Base-by-base conservation (phyloP, 2,329 filamentous ascomycete genomes). In the Spiromastix sp. region DNA sequence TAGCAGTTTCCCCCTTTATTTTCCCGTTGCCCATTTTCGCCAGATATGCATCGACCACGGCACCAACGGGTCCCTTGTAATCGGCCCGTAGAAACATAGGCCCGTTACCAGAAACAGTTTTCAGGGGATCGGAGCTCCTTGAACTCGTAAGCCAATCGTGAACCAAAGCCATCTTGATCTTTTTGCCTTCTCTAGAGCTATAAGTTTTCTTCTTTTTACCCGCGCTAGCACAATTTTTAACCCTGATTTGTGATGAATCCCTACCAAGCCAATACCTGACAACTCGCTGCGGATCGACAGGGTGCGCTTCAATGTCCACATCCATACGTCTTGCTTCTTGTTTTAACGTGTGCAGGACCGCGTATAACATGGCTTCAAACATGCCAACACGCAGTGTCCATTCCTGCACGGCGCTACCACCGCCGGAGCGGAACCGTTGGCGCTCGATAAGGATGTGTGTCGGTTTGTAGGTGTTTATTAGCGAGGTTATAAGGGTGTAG, bases 331-430 rank as follows among this genome's bases (percentile, higher is more conserved):
- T 38, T 1, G 60, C 60, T 32, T 69, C 55, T 12, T 60, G 54
- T 30, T 59, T 58, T 31, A 84, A 50, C 0, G 77, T 72, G 33
- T 70, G 65, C 24, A 89, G 56, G 9, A 77, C 68, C 6, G 80
- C 79, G 64, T 86, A 81, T 0, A 93, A 59, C 77, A 91, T 91
- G 3, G 77, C 75, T 55, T 93, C 85, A 15, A 93, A 70, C 48
- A 81, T 79, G 45, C 89, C 89, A 6, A 93, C 84, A 1, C 83
- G 68, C 26, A 91, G 54, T 3, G 84, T 89, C 85, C 85, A 93
- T 57, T 93, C 83, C 40, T 78, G 73, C 2, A 93, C 76, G 0
- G 76, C 71, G 0, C 72, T 61, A 0, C 63, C 68, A 6, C 80
- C 73, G n/a, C 68, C 70, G 2, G 75, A 78, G 2, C 85, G 77